Evolutionary conservation across 2,329 filamentous ascomycete genomes (phyloP).

Genomic region (Penicillium sp.): DNA sequence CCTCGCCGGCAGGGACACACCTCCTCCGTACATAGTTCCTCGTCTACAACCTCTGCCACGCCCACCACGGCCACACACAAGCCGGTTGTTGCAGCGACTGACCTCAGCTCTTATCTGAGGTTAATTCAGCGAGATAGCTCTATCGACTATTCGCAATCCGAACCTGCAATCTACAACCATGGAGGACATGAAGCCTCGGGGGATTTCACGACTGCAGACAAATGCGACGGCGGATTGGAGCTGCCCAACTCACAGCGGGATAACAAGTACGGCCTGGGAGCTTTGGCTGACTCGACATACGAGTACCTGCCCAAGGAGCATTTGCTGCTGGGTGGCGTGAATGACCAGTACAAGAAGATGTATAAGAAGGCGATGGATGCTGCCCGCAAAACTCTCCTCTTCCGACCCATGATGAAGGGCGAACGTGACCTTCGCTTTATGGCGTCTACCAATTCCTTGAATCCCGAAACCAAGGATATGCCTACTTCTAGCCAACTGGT

Average conservation of each 20-base stretch:
- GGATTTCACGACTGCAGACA: constrained; percentile 15
- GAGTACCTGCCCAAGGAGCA: constrained; percentile 53
- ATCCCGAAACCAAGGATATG: constrained; percentile 18
- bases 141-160: constrained; percentile 23
- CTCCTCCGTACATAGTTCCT: not conserved
- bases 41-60: not conserved
- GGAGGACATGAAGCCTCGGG: constrained; percentile 3
- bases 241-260: constrained; percentile 31
- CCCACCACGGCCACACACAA: constrained; percentile 7
- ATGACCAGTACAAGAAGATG: constrained; percentile 44
- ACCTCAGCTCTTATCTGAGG: constrained; percentile 26
- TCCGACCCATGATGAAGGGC: constrained; percentile 46
- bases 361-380: constrained; percentile 43
- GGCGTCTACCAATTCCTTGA: constrained; percentile 30
- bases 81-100: constrained; percentile 16
- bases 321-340: constrained; percentile 45
- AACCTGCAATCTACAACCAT: constrained; percentile 29
- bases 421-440: constrained; percentile 43
- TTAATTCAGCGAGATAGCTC: constrained; percentile 22
- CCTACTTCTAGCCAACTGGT: constrained; percentile 32
- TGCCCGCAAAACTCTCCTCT: constrained; percentile 43
- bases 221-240: constrained; percentile 42
- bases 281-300: constrained; percentile 49
- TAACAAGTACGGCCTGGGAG: constrained; percentile 46
- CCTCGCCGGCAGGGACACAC: not conserved